Evolutionary conservation across 2,329 filamentous ascomycete genomes (phyloP), one percentile per base, ranked within the genome.

Genomic region (Colletotrichum horii): DNA sequence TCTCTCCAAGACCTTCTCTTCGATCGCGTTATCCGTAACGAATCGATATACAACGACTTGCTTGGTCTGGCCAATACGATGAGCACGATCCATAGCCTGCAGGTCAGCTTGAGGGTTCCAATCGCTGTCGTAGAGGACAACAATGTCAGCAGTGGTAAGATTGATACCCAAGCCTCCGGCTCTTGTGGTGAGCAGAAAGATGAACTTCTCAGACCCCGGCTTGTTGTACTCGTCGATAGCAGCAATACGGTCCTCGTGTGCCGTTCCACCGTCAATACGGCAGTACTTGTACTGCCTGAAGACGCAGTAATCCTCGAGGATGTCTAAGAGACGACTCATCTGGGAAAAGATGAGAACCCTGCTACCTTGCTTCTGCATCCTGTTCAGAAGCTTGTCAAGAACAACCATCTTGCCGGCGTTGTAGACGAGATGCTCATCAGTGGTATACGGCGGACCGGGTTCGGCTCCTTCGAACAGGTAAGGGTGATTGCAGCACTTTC

Each of bases 201-300:
- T 90, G 80, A 98, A 99, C 84, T 98, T 98, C 82, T 99, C 97
- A 0, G 97, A 98, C 2, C 90, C 95, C 6, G 95, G 94, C 85
- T 95, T 98, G 88, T 99, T 99, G 91, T 99, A 99, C 14, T 98
- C 96, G 81, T 99, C 97, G 80, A 99, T 99, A 56, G 96, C 97
- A 28, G 95, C 93, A 81, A 99, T 98, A 83, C 97, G 96, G 82
- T 99, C 97, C 84, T 99, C 97, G 80, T 99, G 97, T 1, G 97
- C 96, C 16, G 97, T 99, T 64, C 96, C 93, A 81, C 97, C 97
- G 83, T 99, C 97, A 78, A 99, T 99, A 81, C 97, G 95, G 85
- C 96, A 98, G 86, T 99, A 99, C 78, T 98, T 94, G 86, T 95
- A 98, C 36, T 95, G 93, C 74, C 96, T 92, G 89, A 99, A 98